Base-by-base conservation (phyloP, 768 basidiomycete species). In the Austroboletus festivus region DNA sequence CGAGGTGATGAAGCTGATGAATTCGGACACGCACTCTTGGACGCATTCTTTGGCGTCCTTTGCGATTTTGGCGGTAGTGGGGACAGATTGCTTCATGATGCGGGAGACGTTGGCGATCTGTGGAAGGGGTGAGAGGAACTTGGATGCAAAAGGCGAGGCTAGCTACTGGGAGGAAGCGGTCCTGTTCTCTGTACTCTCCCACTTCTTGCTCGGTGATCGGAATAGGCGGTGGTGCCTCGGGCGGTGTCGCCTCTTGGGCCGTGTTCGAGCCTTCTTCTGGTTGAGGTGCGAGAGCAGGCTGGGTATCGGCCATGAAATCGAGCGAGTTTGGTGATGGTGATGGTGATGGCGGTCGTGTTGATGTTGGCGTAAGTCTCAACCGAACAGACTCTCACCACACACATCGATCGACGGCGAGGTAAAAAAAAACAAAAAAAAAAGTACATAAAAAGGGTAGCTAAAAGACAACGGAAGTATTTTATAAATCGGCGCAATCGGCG, bases 41-140 rank as follows among this genome's bases (percentile, higher is more conserved):
- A 97, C 92, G 69, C 91, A 93, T 71, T 98, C 95, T 66, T 98
- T 98, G 38, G 93, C 93, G 69, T 98, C 95, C 68, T 97, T 97
- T 8, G 91, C 89, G 60, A 97, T 95, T 72, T 98, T 98, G 37
- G 95, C 91, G 18, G 87, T 87, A 0, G 83, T 72, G 0, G 95
- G 94, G 3, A 97, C 85, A 11, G 91, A 80, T 37, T 83, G 75
- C 69, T 97, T 97, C 94, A 97, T 98, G 62, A 98, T 94, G 19
- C 95, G 81, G 15, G 93, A 84, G n/a, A 97, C 93, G 64, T 98
- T 98, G 44, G 94, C 94, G 58, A 98, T 98, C 93, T 94, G 57
- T 16, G 38, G n/a, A 22, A 28, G 20, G 24, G 46, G 38, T 30
- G 13, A 46, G 31, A 12, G 16, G 33, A n/a, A 34, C 5, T 8